These are phyloP conservation scores for Nicotiana tomentosiformis DNA, from an alignment of 257 asterid genomes.

Conservation along the genomic window DNA sequence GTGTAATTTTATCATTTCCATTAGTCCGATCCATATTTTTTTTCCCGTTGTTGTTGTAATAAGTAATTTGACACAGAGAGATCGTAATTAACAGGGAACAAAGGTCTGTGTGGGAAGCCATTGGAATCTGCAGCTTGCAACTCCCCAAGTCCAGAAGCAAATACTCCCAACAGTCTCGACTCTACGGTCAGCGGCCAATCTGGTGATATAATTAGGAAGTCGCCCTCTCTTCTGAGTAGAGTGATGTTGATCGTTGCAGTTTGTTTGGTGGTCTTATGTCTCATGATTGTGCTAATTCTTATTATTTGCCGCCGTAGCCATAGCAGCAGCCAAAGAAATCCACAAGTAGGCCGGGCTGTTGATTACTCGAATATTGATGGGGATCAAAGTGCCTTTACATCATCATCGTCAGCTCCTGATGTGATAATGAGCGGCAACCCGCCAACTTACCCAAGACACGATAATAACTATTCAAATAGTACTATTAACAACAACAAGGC, in stretches of 20 bases:
- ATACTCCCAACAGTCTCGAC: slow-evolving; percentile 14
- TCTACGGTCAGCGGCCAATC: background rate
- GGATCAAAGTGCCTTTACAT: background rate
- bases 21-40: too few species aligned
- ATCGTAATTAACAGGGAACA: slow-evolving; percentile 34
- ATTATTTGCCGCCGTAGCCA: slow-evolving; percentile 25
- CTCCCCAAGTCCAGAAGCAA: slow-evolving; percentile 32
- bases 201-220: background rate
- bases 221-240: slow-evolving; percentile 19
- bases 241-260: slow-evolving; percentile 24
- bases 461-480: background rate
- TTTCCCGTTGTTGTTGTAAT: too few species aligned
- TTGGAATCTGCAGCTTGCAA: slow-evolving; percentile 30
- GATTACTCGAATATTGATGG: slow-evolving; percentile 5
- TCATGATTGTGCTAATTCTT: slow-evolving; percentile 33
- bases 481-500: background rate
- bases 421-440: background rate
- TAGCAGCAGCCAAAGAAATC: slow-evolving; percentile 2
- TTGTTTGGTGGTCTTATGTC: slow-evolving; percentile 31
- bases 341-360: slow-evolving; percentile 19
- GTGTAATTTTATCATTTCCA: background rate
- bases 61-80: too few species aligned
- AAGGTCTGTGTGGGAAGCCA: slow-evolving; percentile 70
- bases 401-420: background rate
- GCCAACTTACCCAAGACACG: slow-evolving; percentile 5